Base-by-base conservation (phyloP, 768 basidiomycete species). In the Ramaria rubella region DNA sequence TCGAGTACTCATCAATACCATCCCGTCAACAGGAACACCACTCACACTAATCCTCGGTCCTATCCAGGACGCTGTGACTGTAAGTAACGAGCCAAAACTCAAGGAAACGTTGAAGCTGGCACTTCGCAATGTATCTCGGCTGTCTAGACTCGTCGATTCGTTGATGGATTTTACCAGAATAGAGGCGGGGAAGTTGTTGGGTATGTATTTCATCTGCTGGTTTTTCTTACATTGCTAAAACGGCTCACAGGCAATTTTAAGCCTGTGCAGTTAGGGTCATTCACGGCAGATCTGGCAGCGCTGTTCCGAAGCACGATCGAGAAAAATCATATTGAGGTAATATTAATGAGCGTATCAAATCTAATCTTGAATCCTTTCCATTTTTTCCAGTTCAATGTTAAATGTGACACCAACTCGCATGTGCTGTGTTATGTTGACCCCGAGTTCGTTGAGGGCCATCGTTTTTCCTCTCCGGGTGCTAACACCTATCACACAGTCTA, bases 81-180 rank as follows among this genome's bases (percentile, higher is more conserved):
- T 49, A 17, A 55, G 52, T n/a, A 52, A 50, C 24, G 61, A 67
- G 1, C 17, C 58, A n/a, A 60, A 48, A 34, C 50, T 62, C 26
- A 63, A 64, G 45, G 56, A 59, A 9, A 56, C 59, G 40, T 57
- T 68, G 8, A 50, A 49, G n/a, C 31, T 65, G 26, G 60, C 64
- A 1, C 52, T 55, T 7, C 61, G 71, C 12, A 75, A 72, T 59
- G 65, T 69, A 19, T 63, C 65, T 19, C 60, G 73, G 23, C 58
- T 75, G 3, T 56, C 62, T 4, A 65, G 73, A 12, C 61, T 75
- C 6, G 70, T 75, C 29, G 68, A 70, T 33, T 65, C 70, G 12
- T 55, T 75, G 15, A 70, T 74, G 70, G 73, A 75, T 59, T 73
- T 74, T 58, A 69, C 64, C 23, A 65, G 68, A 14, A 58, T 74